Evolutionary conservation across 2,329 filamentous ascomycete genomes (phyloP).

Genomic region (Paecilomyces dactylethromorphus): DNA sequence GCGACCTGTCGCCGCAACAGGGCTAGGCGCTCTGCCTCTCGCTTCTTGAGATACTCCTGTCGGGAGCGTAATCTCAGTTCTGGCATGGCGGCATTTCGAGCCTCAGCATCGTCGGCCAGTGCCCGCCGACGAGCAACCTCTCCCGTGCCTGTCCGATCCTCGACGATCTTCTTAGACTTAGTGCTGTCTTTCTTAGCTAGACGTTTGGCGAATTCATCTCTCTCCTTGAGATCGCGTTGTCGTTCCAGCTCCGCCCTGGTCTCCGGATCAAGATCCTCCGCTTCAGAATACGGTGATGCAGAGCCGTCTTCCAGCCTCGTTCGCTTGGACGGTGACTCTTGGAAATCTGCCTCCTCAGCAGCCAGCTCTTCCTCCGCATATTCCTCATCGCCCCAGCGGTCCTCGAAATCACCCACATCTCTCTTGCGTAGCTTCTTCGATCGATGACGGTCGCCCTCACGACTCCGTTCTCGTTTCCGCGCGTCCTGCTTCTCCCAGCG

Average conservation of each 20-base stretch:
- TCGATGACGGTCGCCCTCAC: constrained; percentile 36
- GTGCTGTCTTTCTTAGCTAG: constrained; percentile 65
- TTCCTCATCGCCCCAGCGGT: constrained; percentile 78
- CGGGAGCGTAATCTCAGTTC: constrained; percentile 78
- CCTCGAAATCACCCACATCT: constrained; percentile 57
- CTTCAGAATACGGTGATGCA: constrained; percentile 23
- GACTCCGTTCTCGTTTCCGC: constrained; percentile 33
- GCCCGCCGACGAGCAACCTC: constrained; percentile 55
- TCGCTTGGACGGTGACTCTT: constrained; percentile 65
- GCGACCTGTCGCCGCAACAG: constrained; percentile 84
- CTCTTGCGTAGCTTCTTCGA: constrained; percentile 47
- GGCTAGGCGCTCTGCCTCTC: constrained; percentile 77
- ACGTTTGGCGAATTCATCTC: constrained; percentile 72
- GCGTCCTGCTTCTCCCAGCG: constrained; percentile 28
- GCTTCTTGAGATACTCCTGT: constrained; percentile 89
- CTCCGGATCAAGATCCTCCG: constrained; percentile 54
- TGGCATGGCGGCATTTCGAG: constrained; percentile 64
- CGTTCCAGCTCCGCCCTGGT: constrained; percentile 52
- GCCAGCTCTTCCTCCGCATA: constrained; percentile 27
- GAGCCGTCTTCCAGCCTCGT: constrained; percentile 57
- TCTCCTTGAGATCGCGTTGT: constrained; percentile 63
- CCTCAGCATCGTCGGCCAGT: constrained; percentile 60
- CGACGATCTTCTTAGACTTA: constrained; percentile 62
- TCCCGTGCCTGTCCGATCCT: constrained; percentile 53
- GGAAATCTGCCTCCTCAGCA: constrained; percentile 53